These are phyloP conservation scores for Jamesozyma jinghongensis DNA, from an alignment of 805 yeast genomes.

Conservation along the genomic window DNA sequence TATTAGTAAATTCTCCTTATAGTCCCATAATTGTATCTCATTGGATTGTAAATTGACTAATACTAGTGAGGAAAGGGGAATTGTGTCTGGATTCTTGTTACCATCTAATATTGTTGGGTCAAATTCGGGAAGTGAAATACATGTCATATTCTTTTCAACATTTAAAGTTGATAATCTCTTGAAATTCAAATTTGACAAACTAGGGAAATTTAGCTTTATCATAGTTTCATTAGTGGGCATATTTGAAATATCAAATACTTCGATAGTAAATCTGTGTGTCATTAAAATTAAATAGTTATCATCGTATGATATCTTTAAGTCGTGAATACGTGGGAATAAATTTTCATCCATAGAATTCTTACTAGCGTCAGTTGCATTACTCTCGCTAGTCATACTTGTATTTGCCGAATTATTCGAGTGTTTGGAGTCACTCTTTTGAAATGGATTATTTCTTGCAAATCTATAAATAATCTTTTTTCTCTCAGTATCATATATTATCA, in stretches of 20 bases:
- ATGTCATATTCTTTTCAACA: slow-evolving; percentile 52
- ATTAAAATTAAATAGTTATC: slow-evolving; percentile 55
- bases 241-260: slow-evolving; percentile 44
- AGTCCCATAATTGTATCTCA: slow-evolving; percentile 77
- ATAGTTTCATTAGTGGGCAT: slow-evolving; percentile 17
- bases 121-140: slow-evolving; percentile 44
- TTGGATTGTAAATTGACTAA: slow-evolving; percentile 63
- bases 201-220: neutral
- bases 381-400: neutral
- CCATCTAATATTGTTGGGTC: neutral
- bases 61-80: slow-evolving; percentile 27
- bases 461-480: slow-evolving; percentile 17
- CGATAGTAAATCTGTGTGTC: slow-evolving; percentile 52
- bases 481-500: slow-evolving; percentile 38
- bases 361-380: neutral
- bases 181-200: slow-evolving; percentile 6
- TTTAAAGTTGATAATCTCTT: slow-evolving; percentile 37
- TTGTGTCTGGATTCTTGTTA: neutral
- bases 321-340: slow-evolving; percentile 48
- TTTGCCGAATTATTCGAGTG: neutral
- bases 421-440: neutral
- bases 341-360: slow-evolving; percentile 6
- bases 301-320: slow-evolving; percentile 56
- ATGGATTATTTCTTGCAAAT: slow-evolving; percentile 21
- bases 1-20: slow-evolving; percentile 45